phyloP scores from a whole-genome alignment of 2,329 filamentous ascomycete species.

The Fusarium cyanostomum region DNA sequence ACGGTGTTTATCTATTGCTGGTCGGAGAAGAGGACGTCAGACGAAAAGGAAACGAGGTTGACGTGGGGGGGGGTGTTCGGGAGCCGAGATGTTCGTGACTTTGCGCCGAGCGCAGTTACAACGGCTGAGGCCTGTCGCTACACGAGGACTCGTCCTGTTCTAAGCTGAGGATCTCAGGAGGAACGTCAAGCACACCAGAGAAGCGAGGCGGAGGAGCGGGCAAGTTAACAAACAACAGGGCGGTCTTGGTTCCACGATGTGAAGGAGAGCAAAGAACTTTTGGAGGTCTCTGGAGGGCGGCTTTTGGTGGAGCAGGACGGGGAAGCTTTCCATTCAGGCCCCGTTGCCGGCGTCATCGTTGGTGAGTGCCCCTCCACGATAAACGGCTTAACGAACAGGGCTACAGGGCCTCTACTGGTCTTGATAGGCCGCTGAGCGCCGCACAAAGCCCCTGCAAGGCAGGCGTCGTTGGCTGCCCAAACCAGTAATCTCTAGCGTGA shows the following conservation, averaged over 20 bases:
- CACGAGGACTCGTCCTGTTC: conserved; percentile 1
- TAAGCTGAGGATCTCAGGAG: not conserved
- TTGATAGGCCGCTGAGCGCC: conserved; percentile 21
- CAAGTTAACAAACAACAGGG: conserved; percentile 16
- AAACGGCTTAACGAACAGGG: conserved; percentile 18
- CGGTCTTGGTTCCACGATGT: conserved; percentile 35
- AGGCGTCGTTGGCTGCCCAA: conserved; percentile 17
- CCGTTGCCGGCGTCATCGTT: conserved; percentile 39
- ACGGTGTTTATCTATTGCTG: conserved; percentile 15
- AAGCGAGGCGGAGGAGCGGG: conserved; percentile 17
- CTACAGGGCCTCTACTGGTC: conserved; percentile 25
- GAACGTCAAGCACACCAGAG: conserved; percentile 17
- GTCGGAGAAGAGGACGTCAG: conserved; percentile 2
- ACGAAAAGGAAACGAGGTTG: conserved; percentile 7
- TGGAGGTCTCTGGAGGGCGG: conserved; percentile 28
- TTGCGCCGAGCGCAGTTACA: conserved; percentile 38
- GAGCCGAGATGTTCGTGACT: conserved; percentile 25
- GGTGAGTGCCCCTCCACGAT: conserved; percentile 8
- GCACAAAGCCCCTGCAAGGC: conserved; percentile 19
- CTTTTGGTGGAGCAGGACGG: conserved; percentile 37
- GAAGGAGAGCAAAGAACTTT: conserved; percentile 39
- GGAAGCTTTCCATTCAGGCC: conserved; percentile 22
- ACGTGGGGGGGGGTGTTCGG: conserved; percentile 28
- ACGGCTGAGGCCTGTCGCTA: conserved; percentile 22
- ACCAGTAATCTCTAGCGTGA: conserved; percentile 40